phyloP scores from a whole-genome alignment of 2,329 filamentous ascomycete species.

The Ophiostoma sp. region DNA sequence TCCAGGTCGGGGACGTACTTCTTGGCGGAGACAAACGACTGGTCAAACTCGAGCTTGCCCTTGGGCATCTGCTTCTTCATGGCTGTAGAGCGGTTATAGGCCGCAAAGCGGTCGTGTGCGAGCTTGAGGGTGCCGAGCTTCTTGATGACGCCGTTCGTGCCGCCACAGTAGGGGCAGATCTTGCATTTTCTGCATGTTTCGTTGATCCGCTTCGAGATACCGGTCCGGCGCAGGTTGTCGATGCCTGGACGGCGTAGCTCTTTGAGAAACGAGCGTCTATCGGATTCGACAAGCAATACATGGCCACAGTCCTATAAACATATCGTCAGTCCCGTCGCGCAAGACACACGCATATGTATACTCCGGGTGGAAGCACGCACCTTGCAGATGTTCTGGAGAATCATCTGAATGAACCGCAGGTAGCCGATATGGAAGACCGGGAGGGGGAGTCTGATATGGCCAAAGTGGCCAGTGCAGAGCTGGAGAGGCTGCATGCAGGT shows the following conservation, averaged over 20 bases:
- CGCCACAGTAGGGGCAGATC: constrained; percentile 71
- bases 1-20: constrained; percentile 76
- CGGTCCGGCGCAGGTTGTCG: constrained; percentile 79
- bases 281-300: constrained; percentile 74
- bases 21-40: constrained; percentile 75
- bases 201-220: constrained; percentile 81
- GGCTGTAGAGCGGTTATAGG: constrained; percentile 83
- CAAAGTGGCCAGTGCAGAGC: constrained; percentile 91
- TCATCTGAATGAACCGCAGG: constrained; percentile 84
- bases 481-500: constrained; percentile 79
- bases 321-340: no score
- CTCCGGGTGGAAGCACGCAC: constrained; percentile 13
- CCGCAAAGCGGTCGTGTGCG: constrained; percentile 83
- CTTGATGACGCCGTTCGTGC: constrained; percentile 83
- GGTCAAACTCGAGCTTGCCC: constrained; percentile 78
- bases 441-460: constrained; percentile 81
- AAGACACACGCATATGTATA: constrained; percentile 24
- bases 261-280: constrained; percentile 70
- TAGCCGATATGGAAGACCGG: constrained; percentile 96
- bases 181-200: constrained; percentile 85
- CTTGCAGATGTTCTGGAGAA: constrained; percentile 94
- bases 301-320: constrained; percentile 61
- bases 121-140: constrained; percentile 92
- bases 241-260: constrained; percentile 74
- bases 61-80: constrained; percentile 75